These are phyloP conservation scores for Microsporum ferrugineum DNA, from an alignment of 2,329 filamentous ascomycete species.

Conservation along the genomic window DNA sequence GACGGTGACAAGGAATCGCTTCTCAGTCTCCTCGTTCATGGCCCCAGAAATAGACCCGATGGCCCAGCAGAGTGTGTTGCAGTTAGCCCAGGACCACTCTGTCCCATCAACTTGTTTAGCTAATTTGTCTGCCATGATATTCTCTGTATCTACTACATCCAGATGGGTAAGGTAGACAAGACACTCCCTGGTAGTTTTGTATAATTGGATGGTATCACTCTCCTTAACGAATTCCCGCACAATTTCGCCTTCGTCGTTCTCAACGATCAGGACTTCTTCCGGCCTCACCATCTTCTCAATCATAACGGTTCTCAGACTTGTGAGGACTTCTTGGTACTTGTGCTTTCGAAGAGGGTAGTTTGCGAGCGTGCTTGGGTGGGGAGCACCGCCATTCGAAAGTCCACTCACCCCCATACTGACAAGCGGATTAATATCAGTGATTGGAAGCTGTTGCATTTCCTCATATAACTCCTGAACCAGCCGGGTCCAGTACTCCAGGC, in stretches of 20 bases:
- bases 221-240: conserved; percentile 99
- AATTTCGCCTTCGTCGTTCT: conserved; percentile 98
- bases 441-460: conserved; percentile 93
- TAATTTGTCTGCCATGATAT: conserved; percentile 98
- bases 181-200: conserved; percentile 97
- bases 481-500: conserved; percentile 97
- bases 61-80: conserved; percentile 98
- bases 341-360: conserved; percentile 94
- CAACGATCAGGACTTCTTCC: conserved; percentile 96
- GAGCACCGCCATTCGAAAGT: conserved; percentile 66
- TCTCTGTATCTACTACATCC: conserved; percentile 93
- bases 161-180: conserved; percentile 94
- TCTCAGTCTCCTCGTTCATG: conserved; percentile 99
- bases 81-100: conserved; percentile 99
- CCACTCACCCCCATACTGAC: conserved; percentile 63
- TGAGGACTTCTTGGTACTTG: conserved; percentile 90
- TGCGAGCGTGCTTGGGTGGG: conserved; percentile 70
- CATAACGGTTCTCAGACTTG: conserved; percentile 93
- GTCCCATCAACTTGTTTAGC: conserved; percentile 85
- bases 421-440: conserved; percentile 84
- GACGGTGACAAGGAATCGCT: conserved; percentile 93
- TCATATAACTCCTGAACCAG: conserved; percentile 96
- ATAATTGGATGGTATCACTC: conserved; percentile 95
- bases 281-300: conserved; percentile 99
- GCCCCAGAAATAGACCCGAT: conserved; percentile 97